These are phyloP conservation scores for Solanum verrucosum DNA, from an alignment of 257 asterid genomes.

Conservation along the genomic window DNA sequence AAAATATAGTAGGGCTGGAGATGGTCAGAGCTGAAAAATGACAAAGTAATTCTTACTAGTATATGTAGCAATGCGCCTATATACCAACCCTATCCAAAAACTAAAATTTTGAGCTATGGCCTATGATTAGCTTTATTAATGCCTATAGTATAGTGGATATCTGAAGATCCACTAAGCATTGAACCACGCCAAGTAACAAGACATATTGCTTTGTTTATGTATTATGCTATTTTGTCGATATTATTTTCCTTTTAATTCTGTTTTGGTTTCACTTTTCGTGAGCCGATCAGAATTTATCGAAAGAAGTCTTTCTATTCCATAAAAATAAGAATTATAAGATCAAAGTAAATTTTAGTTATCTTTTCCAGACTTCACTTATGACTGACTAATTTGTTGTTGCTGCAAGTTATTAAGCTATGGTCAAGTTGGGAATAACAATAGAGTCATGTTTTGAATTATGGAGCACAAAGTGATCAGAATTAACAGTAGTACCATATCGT, in stretches of 20 bases:
- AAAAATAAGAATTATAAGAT: neutral
- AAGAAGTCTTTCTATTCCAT: neutral
- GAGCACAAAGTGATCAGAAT: neutral
- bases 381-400: no score
- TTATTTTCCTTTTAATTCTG: neutral
- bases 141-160: neutral
- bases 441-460: neutral
- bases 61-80: neutral
- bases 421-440: neutral
- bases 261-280: neutral
- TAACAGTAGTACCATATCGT: neutral
- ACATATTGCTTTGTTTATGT: neutral
- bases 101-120: neutral
- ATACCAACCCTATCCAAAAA: neutral
- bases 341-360: neutral
- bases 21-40: neutral
- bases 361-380: accelerated
- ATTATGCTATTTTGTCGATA: neutral
- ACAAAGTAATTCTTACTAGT: neutral
- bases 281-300: neutral
- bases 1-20: no score
- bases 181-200: neutral
- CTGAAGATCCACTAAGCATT: neutral
- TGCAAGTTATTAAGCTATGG: neutral
- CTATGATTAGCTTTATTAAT: neutral